Evolutionary conservation across 768 basidiomycete species (phyloP).

Genomic region (Chalciporus piperatus): DNA sequence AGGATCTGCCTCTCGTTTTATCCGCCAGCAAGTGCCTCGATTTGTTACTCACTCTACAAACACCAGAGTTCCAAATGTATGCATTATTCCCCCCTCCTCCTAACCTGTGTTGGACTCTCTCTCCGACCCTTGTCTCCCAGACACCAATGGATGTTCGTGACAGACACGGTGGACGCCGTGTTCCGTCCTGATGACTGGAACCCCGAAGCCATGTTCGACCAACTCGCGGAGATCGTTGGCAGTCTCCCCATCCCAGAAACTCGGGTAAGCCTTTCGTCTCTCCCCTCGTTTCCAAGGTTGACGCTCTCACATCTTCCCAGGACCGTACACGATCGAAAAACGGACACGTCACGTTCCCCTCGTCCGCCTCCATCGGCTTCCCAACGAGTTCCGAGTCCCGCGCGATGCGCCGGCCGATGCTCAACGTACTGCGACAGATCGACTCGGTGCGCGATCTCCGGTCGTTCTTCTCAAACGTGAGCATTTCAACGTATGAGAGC

Average conservation of each 20-base stretch:
- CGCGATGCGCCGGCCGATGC: slow-evolving; percentile 68
- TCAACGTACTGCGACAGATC: slow-evolving; percentile 67
- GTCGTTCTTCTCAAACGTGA: slow-evolving; percentile 89
- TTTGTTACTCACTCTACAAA: slow-evolving; percentile 87
- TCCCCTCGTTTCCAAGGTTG: too few species aligned
- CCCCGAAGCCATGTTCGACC: slow-evolving; percentile 89
- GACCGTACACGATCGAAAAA: slow-evolving; percentile 27
- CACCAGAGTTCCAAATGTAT: slow-evolving; percentile 97
- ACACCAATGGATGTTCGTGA: slow-evolving; percentile 98
- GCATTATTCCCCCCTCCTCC: slow-evolving; percentile 10
- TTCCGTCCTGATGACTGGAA: slow-evolving; percentile 82
- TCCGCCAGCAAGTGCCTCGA: slow-evolving; percentile 95
- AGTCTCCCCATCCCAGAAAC: slow-evolving; percentile 52
- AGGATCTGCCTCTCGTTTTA: slow-evolving; percentile 77
- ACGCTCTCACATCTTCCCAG: slow-evolving; percentile 4
- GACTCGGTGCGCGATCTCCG: slow-evolving; percentile 81
- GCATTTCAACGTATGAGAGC: slow-evolving; percentile 86
- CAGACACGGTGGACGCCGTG: slow-evolving; percentile 94
- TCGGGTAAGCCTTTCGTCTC: slow-evolving; percentile 16
- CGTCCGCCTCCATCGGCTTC: slow-evolving; percentile 19
- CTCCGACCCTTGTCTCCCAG: slow-evolving; percentile 34
- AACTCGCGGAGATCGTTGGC: slow-evolving; percentile 79
- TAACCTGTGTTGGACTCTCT: neutral
- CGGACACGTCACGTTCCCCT: slow-evolving; percentile 21
- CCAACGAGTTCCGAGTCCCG: slow-evolving; percentile 38